phyloP scores from a whole-genome alignment of 106 monocot genomes.

The Dendrobium chrysotoxum region DNA sequence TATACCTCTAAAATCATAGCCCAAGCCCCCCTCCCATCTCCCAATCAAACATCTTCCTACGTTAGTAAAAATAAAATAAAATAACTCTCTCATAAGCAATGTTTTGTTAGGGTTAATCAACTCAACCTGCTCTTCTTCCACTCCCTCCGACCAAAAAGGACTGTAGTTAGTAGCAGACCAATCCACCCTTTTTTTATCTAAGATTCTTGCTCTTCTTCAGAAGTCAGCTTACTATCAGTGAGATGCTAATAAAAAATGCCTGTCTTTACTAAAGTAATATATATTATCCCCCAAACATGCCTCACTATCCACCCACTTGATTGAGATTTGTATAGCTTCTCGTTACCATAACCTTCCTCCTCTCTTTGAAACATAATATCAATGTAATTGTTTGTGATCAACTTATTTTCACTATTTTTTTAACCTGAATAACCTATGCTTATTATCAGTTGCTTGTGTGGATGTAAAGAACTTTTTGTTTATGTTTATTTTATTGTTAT shows the following conservation, averaged over 20 bases:
- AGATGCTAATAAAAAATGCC: neutral
- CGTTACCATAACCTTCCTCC: neutral
- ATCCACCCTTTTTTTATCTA: neutral
- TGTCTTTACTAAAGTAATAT: neutral
- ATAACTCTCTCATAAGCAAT: neutral
- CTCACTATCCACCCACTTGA: neutral
- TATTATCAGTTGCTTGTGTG: neutral
- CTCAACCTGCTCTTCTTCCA: neutral
- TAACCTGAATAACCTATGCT: neutral
- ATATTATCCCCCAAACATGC: neutral
- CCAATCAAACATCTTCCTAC: neutral
- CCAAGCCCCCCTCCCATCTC: neutral
- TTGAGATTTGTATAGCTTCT: neutral
- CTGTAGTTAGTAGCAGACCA: neutral
- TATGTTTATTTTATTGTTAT: neutral
- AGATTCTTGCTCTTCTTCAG: neutral
- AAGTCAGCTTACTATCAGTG: neutral
- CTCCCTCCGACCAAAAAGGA: neutral
- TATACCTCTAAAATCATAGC: neutral
- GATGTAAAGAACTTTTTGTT: neutral
- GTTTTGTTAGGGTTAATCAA: neutral
- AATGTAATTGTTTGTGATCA: neutral
- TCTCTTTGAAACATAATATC: neutral
- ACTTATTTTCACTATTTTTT: neutral
- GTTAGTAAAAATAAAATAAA: neutral